These are phyloP conservation scores for Cyberlindnera galapagoensis DNA, from an alignment of 805 yeast species.

Conservation along the genomic window DNA sequence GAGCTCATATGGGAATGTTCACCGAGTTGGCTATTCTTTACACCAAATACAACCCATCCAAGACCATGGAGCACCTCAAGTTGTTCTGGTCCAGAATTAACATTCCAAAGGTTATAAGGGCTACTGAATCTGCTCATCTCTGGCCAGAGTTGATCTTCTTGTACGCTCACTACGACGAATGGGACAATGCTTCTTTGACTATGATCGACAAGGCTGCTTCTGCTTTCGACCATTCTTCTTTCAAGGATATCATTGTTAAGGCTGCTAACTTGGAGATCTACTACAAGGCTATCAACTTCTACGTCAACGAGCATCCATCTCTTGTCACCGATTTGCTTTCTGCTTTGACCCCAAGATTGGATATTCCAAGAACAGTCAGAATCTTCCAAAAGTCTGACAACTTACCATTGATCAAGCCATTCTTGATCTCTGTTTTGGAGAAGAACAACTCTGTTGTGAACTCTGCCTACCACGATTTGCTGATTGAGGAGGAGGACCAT, in stretches of 20 bases:
- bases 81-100: constrained; percentile 97
- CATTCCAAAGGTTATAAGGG: constrained; percentile 93
- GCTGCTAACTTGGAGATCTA: constrained; percentile 94
- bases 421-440: constrained; percentile 82
- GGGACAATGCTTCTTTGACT: constrained; percentile 96
- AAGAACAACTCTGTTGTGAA: constrained; percentile 90
- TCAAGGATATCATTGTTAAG: constrained; percentile 91
- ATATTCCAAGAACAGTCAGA: constrained; percentile 89
- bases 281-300: constrained; percentile 94
- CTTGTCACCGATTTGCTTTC: constrained; percentile 80
- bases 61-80: constrained; percentile 93
- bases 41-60: constrained; percentile 83
- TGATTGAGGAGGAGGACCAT: constrained; percentile 95
- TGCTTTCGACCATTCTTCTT: constrained; percentile 88
- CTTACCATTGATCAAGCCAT: constrained; percentile 92
- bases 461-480: constrained; percentile 89
- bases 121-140: constrained; percentile 87
- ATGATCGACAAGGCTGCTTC: constrained; percentile 93
- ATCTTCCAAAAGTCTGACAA: constrained; percentile 94
- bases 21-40: constrained; percentile 91
- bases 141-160: constrained; percentile 96
- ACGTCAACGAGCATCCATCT: constrained; percentile 87
- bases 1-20: constrained; percentile 99
- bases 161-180: constrained; percentile 97
- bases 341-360: constrained; percentile 82